Conservation (phyloP, 2,329 filamentous ascomycete genomes). For the Ceratocystis cacaofunesta region DNA sequence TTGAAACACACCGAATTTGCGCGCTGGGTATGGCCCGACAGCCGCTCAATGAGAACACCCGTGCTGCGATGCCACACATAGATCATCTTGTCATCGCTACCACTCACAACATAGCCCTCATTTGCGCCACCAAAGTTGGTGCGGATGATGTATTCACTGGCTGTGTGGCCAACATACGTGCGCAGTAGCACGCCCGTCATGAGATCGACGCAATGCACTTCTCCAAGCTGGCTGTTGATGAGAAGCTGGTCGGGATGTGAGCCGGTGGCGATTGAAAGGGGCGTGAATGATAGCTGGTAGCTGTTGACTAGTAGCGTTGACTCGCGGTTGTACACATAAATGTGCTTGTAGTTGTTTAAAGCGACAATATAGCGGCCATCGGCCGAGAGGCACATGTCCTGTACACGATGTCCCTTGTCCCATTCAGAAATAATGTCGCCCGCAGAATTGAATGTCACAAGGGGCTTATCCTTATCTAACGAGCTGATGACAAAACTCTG, state of each 20-base stretch:
- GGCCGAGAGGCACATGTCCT: slow-evolving; percentile 70
- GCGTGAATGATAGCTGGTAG: slow-evolving; percentile 36
- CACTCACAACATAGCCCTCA: slow-evolving; percentile 81
- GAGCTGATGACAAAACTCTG: slow-evolving; percentile 65
- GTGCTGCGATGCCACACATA: slow-evolving; percentile 87
- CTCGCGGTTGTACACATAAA: slow-evolving; percentile 71
- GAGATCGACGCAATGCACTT: slow-evolving; percentile 67
- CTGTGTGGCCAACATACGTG: slow-evolving; percentile 60
- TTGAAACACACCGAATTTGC: slow-evolving; percentile 89
- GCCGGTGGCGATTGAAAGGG: slow-evolving; percentile 71
- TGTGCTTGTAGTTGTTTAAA: slow-evolving; percentile 51
- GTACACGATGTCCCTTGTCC: slow-evolving; percentile 57
- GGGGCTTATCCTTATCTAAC: slow-evolving; percentile 49
- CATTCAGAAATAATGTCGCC: slow-evolving; percentile 51
- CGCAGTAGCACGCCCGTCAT: slow-evolving; percentile 56
- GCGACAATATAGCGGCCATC: slow-evolving; percentile 70
- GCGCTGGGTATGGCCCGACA: slow-evolving; percentile 59
- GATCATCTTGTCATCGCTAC: slow-evolving; percentile 66
- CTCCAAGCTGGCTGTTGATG: slow-evolving; percentile 63
- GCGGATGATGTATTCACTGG: slow-evolving; percentile 65
- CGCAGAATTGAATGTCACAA: slow-evolving; percentile 56
- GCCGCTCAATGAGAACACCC: slow-evolving; percentile 56
- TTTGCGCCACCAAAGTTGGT: slow-evolving; percentile 76
- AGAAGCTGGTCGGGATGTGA: slow-evolving; percentile 67
- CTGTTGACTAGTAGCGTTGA: slow-evolving; percentile 52